Conservation (phyloP, 345 rosid genomes). For the Eucalyptus camaldulensis region DNA sequence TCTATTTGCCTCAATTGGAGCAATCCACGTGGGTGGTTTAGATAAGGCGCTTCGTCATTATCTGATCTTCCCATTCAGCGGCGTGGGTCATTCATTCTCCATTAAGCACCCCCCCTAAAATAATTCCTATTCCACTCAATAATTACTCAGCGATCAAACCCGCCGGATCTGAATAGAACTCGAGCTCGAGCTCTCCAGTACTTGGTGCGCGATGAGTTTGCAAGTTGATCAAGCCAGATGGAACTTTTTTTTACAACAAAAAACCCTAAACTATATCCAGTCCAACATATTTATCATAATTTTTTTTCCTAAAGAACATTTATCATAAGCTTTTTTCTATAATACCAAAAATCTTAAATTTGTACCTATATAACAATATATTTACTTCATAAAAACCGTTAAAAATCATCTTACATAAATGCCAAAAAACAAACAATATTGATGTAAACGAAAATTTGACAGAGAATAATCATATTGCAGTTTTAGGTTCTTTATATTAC, state of each 20-base stretch:
- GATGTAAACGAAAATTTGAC: fast-evolving
- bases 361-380: fast-evolving
- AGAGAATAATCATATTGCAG: fast-evolving
- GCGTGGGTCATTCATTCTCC: not conserved
- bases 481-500: no score
- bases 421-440: fast-evolving
- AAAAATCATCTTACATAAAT: fast-evolving
- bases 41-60: not conserved
- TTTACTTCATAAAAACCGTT: fast-evolving
- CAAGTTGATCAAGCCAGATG: not conserved
- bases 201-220: not conserved
- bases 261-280: no score
- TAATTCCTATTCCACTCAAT: not conserved
- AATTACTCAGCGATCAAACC: not conserved
- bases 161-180: not conserved
- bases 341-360: no score
- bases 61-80: not conserved
- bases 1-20: not conserved
- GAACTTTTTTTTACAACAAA: not conserved
- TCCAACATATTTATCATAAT: fast-evolving
- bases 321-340: fast-evolving
- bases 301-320: no score
- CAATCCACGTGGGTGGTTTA: not conserved
- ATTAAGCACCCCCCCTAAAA: not conserved
- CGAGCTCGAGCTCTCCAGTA: not conserved